These are phyloP conservation scores for Kingdonia uniflora DNA, from an alignment of 164 flowering plant species.

Conservation along the genomic window DNA sequence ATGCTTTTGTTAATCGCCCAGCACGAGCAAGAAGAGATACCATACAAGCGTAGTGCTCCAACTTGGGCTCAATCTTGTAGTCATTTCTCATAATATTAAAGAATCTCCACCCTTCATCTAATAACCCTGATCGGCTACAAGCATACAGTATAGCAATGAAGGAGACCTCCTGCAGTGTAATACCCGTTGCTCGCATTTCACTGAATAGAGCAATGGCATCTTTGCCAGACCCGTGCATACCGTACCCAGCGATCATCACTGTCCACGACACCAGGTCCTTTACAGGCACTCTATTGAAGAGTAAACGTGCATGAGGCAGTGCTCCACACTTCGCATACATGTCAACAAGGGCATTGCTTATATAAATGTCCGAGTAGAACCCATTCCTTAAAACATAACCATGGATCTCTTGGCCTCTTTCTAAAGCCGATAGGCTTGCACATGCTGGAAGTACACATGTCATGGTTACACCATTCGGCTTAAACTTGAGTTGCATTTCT, in stretches of 20 bases:
- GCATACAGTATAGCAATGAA: constrained; percentile 15
- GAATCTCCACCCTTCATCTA: constrained; percentile 16
- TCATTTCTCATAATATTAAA: constrained; percentile 12
- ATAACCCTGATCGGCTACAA: constrained; percentile 15
- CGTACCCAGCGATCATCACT: constrained; percentile 11
- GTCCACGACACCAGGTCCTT: constrained; percentile 14
- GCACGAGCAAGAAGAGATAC: constrained; percentile 14
- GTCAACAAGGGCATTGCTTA: constrained; percentile 40
- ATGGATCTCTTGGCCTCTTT: constrained; percentile 14
- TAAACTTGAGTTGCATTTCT: constrained; percentile 8
- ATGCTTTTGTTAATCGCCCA: constrained; percentile 12
- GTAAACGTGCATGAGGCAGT: constrained; percentile 5
- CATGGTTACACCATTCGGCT: constrained; percentile 9
- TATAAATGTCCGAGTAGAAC: constrained; percentile 5
- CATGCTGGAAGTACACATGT: constrained; percentile 12
- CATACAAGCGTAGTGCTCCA: constrained; percentile 15
- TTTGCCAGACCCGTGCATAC: constrained; percentile 14
- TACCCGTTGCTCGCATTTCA: constrained; percentile 5
- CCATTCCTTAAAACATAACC: constrained; percentile 8
- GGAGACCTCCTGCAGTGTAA: constrained; percentile 9
- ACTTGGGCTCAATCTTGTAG: constrained; percentile 11
- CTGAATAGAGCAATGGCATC: constrained; percentile 9
- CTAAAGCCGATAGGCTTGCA: constrained; percentile 14
- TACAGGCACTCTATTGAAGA: constrained; percentile 7
- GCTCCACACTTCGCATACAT: constrained; percentile 63